Conservation (phyloP, 2,329 filamentous ascomycete genomes). For the Cladosporium sp. region DNA sequence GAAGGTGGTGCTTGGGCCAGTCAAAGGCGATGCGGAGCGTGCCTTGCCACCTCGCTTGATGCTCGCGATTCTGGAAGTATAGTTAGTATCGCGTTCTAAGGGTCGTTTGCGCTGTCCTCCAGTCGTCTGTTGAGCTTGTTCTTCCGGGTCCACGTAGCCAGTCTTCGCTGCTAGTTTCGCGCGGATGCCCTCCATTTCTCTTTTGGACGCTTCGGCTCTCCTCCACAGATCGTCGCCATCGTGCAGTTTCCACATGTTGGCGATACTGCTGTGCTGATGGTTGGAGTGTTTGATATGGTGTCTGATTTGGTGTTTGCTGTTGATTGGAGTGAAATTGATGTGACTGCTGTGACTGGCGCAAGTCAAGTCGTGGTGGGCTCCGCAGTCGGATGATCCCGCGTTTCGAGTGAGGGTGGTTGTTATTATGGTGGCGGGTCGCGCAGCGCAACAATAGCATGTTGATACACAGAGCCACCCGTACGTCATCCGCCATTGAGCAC, state of each 20-base stretch:
- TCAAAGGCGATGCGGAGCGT: constrained; percentile 14
- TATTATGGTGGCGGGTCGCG: neutral
- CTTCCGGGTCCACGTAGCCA: neutral
- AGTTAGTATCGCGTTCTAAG: neutral
- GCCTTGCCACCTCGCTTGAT: constrained; percentile 17
- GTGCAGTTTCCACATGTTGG: neutral
- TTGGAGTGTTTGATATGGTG: neutral
- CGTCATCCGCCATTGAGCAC: neutral
- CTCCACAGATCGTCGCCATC: neutral
- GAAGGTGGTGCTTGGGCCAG: constrained; percentile 15
- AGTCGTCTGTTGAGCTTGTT: neutral
- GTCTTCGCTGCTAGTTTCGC: neutral
- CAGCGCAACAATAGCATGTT: neutral
- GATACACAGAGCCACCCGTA: neutral
- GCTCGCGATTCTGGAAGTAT: constrained; percentile 8
- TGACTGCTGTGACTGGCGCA: neutral
- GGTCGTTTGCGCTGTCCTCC: neutral
- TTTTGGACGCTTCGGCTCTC: neutral
- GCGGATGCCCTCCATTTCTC: neutral
- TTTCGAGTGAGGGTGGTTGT: neutral
- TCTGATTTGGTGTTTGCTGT: neutral
- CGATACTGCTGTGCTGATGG: neutral
- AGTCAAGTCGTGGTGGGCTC: neutral
- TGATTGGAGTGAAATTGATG: neutral
- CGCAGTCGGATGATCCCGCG: neutral